These are phyloP conservation scores for Atkinsonella texensis DNA, from an alignment of 2,329 filamentous ascomycete species.

Conservation along the genomic window DNA sequence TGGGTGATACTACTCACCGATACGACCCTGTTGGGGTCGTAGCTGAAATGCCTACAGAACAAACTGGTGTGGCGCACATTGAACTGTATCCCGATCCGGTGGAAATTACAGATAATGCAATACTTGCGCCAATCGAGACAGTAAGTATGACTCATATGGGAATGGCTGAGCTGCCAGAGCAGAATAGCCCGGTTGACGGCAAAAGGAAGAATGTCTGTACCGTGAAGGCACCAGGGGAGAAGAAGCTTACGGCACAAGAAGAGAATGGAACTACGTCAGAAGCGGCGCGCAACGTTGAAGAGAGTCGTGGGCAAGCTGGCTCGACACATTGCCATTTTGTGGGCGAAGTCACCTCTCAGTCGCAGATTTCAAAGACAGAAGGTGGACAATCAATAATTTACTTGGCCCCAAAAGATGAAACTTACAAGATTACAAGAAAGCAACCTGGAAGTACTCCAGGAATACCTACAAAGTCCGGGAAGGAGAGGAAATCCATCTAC, in stretches of 20 bases:
- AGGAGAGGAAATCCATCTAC: slow-evolving; percentile 3
- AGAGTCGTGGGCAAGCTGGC: neutral
- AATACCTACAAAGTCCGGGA: neutral
- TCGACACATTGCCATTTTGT: neutral
- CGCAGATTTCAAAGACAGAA: neutral
- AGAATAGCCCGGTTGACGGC: slow-evolving; percentile 17
- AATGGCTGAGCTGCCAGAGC: slow-evolving; percentile 27
- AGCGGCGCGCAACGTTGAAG: neutral
- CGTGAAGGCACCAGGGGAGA: slow-evolving; percentile 9
- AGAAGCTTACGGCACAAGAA: neutral
- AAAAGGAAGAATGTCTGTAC: neutral
- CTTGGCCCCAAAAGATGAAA: neutral
- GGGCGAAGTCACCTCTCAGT: neutral
- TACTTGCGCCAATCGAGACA: slow-evolving; percentile 25
- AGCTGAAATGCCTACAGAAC: slow-evolving; percentile 35
- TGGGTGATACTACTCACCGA: slow-evolving; percentile 10
- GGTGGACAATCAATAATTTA: neutral
- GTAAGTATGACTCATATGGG: slow-evolving; percentile 8
- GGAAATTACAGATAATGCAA: slow-evolving; percentile 29
- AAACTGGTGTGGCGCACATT: slow-evolving; percentile 26
- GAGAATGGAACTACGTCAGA: neutral
- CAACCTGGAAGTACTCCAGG: slow-evolving; percentile 2
- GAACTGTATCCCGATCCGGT: slow-evolving; percentile 32
- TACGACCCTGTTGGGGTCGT: slow-evolving; percentile 32
- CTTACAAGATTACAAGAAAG: slow-evolving; percentile 10